These are phyloP conservation scores for Microbotryomycetes sp. DNA, from an alignment of 1,284 basidiomycete species.

Conservation along the genomic window DNA sequence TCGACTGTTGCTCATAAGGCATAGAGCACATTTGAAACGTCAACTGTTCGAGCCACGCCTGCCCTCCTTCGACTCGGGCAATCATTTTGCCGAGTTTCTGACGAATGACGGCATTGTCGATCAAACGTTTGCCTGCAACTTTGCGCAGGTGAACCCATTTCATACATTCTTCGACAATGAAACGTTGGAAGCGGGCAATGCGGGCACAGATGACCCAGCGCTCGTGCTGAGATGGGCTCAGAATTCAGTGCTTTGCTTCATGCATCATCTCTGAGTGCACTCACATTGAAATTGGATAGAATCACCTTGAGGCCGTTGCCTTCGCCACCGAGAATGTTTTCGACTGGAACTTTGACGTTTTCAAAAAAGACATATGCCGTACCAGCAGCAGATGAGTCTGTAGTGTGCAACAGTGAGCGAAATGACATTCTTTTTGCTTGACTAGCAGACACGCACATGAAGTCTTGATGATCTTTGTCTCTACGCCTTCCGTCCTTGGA, in stretches of 20 bases:
- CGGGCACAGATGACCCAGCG: constrained; percentile 44
- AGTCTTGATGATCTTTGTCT: constrained; percentile 42
- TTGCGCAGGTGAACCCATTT: constrained; percentile 10
- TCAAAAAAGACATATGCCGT: constrained; percentile 43
- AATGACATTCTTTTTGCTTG: neutral
- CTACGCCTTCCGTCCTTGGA: constrained; percentile 38
- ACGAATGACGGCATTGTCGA: constrained; percentile 43
- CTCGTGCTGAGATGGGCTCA: constrained; percentile 35
- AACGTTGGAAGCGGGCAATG: neutral
- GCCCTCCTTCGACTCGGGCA: constrained; percentile 33
- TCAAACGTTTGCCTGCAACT: constrained; percentile 36
- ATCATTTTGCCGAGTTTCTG: constrained; percentile 30
- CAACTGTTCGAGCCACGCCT: constrained; percentile 24
- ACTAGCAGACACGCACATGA: neutral
- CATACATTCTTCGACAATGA: constrained; percentile 17
- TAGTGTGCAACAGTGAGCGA: neutral
- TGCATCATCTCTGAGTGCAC: neutral
- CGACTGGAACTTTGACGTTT: constrained; percentile 43
- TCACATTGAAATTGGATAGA: constrained; percentile 20
- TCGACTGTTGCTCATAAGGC: constrained; percentile 33
- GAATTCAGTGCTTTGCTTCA: neutral
- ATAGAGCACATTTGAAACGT: constrained; percentile 31
- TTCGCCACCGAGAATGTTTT: constrained; percentile 43
- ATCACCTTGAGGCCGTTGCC: constrained; percentile 42
- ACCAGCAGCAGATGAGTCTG: constrained; percentile 32